Evolutionary conservation across 176 grass and related monocot genomes (phyloP).

Genomic region (Oryza rufipogon): DNA sequence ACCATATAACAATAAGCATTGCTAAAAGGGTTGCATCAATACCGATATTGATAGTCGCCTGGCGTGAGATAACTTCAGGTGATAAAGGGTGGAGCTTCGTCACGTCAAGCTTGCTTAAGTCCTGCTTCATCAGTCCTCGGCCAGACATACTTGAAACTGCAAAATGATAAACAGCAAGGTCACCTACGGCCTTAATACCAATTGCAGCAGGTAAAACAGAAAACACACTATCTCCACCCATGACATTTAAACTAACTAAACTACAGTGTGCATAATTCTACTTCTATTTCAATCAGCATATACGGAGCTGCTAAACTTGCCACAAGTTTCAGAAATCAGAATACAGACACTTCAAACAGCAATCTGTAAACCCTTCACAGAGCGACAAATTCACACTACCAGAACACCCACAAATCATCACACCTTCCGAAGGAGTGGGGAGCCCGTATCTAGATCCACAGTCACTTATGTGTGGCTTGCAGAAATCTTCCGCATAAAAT

Average conservation of each 20-base stretch:
- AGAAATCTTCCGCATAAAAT: not conserved
- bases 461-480: too few relatives aligned
- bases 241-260: not conserved
- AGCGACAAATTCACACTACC: not conserved
- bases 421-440: too few relatives aligned
- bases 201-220: not conserved
- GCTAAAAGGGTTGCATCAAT: not conserved
- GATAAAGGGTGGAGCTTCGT: conserved; percentile 76
- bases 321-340: not conserved
- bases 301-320: not conserved
- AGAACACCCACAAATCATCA: too few relatives aligned
- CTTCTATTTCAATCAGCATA: not conserved
- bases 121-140: conserved; percentile 90
- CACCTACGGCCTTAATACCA: not conserved
- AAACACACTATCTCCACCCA: not conserved
- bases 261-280: not conserved
- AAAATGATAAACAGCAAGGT: not conserved
- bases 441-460: too few relatives aligned
- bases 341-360: not conserved
- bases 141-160: conserved; percentile 64
- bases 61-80: conserved; percentile 86
- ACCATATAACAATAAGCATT: not conserved
- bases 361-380: not conserved
- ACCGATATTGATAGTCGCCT: conserved; percentile 93
- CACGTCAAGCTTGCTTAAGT: conserved; percentile 83